These are phyloP conservation scores for Cryptosporidium sp. DNA, from an alignment of 169 alveolate genomes.

Conservation along the genomic window DNA sequence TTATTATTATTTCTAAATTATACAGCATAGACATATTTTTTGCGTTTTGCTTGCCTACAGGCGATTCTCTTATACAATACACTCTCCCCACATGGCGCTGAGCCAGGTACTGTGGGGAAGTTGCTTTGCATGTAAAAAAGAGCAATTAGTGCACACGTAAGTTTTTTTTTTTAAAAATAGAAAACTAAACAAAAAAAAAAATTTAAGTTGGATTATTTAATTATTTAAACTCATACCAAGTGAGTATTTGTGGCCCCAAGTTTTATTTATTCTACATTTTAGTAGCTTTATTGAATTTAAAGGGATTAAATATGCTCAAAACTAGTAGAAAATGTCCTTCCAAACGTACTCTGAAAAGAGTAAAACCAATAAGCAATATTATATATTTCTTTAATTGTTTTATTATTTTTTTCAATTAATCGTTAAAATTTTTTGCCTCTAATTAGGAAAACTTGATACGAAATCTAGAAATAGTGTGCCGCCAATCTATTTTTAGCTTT, in stretches of 20 bases:
- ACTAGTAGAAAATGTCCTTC: not conserved
- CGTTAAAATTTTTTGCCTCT: too few species aligned
- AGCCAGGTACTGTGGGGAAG: not conserved
- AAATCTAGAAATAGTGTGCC: not conserved
- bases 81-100: not conserved
- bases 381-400: not conserved
- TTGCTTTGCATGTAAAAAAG: not conserved
- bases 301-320: too few species aligned
- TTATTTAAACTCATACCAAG: too few species aligned
- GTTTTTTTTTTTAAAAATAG: not conserved
- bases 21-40: constrained; percentile 1
- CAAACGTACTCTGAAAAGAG: not conserved
- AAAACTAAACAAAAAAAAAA: not conserved
- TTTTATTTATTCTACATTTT: too few species aligned
- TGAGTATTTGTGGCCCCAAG: not conserved
- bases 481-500: not conserved
- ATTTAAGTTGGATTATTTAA: not conserved
- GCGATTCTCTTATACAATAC: not conserved
- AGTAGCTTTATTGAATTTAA: not conserved
- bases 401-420: not conserved
- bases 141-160: not conserved
- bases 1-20: not conserved
- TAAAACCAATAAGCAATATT: too few species aligned
- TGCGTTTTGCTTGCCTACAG: not conserved
- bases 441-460: not conserved